Conservation (phyloP, 495 filamentous ascomycete genomes). For the Xylaria grammica region DNA sequence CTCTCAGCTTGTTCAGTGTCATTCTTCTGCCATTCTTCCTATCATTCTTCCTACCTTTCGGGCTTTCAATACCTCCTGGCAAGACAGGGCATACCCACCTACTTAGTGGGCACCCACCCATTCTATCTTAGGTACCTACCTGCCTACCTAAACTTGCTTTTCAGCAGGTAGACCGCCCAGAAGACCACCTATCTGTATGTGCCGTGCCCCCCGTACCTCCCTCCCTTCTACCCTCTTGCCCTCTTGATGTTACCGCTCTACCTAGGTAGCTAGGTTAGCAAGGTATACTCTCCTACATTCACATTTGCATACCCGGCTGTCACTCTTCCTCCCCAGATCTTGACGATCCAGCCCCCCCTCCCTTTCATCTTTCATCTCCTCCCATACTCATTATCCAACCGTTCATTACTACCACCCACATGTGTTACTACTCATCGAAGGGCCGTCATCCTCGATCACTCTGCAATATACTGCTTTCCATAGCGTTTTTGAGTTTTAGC, state of each 20-base stretch:
- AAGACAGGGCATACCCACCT: constrained; percentile 8
- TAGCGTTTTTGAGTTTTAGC: constrained; percentile 31
- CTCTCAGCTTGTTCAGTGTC: constrained; percentile 11
- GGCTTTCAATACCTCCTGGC: constrained; percentile 10
- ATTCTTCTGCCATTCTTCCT: constrained; percentile 8
- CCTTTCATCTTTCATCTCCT: constrained; percentile 18
- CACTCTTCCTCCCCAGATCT: constrained; percentile 25
- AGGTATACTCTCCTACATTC: constrained; percentile 6
- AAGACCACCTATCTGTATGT: no score
- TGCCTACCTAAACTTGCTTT: constrained; percentile 3
- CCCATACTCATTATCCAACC: constrained; percentile 7
- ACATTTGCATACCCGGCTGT: constrained; percentile 20
- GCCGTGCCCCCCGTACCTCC: not conserved
- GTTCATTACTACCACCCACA: constrained; percentile 4
- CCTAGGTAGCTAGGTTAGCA: no score
- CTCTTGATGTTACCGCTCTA: no score
- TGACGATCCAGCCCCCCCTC: constrained; percentile 26
- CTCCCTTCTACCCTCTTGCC: not conserved
- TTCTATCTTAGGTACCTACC: not conserved
- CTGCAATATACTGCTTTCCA: constrained; percentile 4
- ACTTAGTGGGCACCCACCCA: not conserved
- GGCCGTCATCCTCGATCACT: not conserved
- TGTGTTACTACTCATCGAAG: constrained; percentile 10
- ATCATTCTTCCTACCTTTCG: not conserved
- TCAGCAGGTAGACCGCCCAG: no score